Conservation (phyloP, 768 basidiomycete genomes). For the Auriscalpium vulgare region DNA sequence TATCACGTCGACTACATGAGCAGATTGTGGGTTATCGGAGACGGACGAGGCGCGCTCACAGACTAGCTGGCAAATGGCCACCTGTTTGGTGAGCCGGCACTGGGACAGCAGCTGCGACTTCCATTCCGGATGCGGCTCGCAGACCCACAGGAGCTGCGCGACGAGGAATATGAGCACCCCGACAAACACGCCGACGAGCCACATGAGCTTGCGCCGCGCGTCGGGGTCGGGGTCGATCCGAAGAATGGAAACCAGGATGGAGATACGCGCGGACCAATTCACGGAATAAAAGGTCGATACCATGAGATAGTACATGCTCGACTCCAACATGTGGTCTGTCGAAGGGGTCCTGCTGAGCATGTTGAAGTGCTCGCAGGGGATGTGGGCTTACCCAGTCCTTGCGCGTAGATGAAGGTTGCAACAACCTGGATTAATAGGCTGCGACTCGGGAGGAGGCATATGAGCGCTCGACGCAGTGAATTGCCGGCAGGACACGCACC, state of each 20-base stretch:
- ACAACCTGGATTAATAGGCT: conserved; percentile 16
- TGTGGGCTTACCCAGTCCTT: conserved; percentile 7
- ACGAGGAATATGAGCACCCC: conserved; percentile 32
- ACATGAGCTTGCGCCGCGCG: conserved; percentile 4
- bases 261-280: conserved; percentile 32
- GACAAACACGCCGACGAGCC: conserved; percentile 18
- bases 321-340: conserved; percentile 9
- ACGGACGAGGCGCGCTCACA: conserved; percentile 28
- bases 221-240: conserved; percentile 35
- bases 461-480: neutral
- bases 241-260: conserved; percentile 46
- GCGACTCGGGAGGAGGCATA: neutral
- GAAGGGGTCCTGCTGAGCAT: too few species aligned
- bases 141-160: conserved; percentile 38
- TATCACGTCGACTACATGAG: conserved; percentile 34
- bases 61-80: conserved; percentile 43
- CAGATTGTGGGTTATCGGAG: conserved; percentile 1
- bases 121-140: conserved; percentile 33
- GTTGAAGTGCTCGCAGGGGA: neutral
- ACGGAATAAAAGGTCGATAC: conserved; percentile 18
- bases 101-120: conserved; percentile 27
- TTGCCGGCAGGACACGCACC: neutral
- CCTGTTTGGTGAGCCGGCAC: conserved; percentile 36
- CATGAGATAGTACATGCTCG: conserved; percentile 20
- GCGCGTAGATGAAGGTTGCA: conserved; percentile 19